These are phyloP conservation scores for Tricholomella constricta DNA, from an alignment of 768 basidiomycete genomes.

Conservation along the genomic window DNA sequence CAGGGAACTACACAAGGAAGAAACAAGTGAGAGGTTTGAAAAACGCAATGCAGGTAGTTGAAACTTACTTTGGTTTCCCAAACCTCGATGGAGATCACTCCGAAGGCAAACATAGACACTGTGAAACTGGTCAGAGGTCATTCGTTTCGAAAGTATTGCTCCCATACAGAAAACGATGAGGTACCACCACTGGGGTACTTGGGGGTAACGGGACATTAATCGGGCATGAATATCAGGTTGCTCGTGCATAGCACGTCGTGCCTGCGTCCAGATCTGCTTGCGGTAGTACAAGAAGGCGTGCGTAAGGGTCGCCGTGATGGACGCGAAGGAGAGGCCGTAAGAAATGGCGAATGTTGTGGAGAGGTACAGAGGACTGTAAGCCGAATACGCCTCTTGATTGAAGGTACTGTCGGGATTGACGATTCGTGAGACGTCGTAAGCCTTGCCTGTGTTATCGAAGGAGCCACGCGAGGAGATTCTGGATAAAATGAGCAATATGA, in stretches of 20 bases:
- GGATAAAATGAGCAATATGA: slow-evolving; percentile 12
- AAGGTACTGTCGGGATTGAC: slow-evolving; percentile 55
- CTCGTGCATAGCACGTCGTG: slow-evolving; percentile 70
- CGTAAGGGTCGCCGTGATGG: slow-evolving; percentile 71
- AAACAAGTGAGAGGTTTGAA: neutral
- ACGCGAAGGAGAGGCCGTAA: slow-evolving; percentile 83
- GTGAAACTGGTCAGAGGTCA: neutral
- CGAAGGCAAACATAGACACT: slow-evolving; percentile 68
- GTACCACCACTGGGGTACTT: slow-evolving; percentile 90
- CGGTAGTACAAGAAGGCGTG: slow-evolving; percentile 77
- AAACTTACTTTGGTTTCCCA: slow-evolving; percentile 57
- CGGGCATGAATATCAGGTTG: slow-evolving; percentile 86
- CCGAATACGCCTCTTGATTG: slow-evolving; percentile 54
- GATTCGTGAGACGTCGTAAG: slow-evolving; percentile 62
- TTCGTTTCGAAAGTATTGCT: no score
- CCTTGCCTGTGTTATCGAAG: slow-evolving; percentile 60
- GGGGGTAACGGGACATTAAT: slow-evolving; percentile 74
- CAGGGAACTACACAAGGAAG: slow-evolving; percentile 49
- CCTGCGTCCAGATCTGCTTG: slow-evolving; percentile 75
- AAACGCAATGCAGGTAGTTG: neutral
- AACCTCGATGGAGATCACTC: slow-evolving; percentile 67
- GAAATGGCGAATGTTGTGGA: slow-evolving; percentile 75
- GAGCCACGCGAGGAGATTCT: slow-evolving; percentile 64
- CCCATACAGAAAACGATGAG: slow-evolving; percentile 56
- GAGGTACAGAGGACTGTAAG: slow-evolving; percentile 65